phyloP scores from a whole-genome alignment of 345 rosid genomes.

The Gynandropsis gynandra region DNA sequence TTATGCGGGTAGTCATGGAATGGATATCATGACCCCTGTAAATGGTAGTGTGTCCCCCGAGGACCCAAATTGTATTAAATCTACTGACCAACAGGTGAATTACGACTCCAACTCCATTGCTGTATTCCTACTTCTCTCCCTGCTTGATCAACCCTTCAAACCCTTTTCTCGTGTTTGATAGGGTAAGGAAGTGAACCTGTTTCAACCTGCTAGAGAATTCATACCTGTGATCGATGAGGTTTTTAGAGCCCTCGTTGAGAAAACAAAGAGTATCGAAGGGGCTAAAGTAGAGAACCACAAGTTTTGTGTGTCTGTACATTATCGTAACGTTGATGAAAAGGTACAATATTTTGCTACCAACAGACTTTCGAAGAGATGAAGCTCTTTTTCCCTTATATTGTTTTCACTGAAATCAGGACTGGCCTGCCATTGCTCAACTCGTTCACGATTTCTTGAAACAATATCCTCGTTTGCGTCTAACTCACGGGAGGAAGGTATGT shows the following conservation, averaged over 20 bases:
- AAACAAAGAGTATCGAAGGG: constrained; percentile 62
- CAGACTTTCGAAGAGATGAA: too few species aligned
- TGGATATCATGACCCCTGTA: constrained; percentile 83
- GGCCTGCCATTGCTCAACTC: constrained; percentile 70
- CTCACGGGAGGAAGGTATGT: constrained; percentile 96
- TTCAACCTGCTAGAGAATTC: constrained; percentile 95
- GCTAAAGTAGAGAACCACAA: constrained; percentile 90
- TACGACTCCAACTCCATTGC: background rate
- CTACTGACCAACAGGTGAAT: constrained; percentile 58
- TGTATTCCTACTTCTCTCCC: background rate
- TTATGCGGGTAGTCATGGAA: constrained; percentile 99
- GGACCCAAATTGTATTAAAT: constrained; percentile 39
- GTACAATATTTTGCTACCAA: too few species aligned
- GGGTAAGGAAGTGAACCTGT: constrained; percentile 83
- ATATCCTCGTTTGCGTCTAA: constrained; percentile 67
- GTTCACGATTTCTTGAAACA: constrained; percentile 79
- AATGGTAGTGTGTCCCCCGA: constrained; percentile 27
- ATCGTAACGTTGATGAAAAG: constrained; percentile 93
- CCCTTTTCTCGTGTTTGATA: background rate
- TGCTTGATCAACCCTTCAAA: background rate
- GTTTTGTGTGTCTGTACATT: constrained; percentile 93
- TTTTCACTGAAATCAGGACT: constrained; percentile 38
- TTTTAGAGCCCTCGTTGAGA: constrained; percentile 73
- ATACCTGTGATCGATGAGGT: constrained; percentile 83
- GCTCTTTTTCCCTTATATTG: too few species aligned